These are phyloP conservation scores for Nepenthes alata DNA, from an alignment of 179 eudicot species.

Conservation along the genomic window DNA sequence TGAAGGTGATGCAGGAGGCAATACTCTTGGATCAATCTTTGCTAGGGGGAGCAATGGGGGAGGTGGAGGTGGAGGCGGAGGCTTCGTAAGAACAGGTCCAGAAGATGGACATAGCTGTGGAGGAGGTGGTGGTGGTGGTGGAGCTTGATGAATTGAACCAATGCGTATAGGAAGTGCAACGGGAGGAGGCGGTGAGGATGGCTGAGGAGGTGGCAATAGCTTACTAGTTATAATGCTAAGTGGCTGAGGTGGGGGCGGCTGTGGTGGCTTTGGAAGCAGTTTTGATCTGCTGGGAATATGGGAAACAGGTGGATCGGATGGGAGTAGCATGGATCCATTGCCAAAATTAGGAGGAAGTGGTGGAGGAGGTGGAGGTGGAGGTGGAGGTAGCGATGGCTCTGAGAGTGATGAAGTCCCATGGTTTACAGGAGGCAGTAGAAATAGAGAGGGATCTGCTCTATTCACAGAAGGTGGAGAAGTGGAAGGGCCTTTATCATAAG, in stretches of 20 bases:
- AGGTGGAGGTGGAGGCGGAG: neutral
- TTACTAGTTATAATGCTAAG: neutral
- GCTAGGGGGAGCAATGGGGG: neutral
- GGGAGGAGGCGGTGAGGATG: slow-evolving; percentile 14
- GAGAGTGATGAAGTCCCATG: slow-evolving; percentile 3
- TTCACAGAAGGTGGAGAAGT: too few species aligned
- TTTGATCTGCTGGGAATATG: neutral
- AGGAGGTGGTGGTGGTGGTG: slow-evolving; percentile 21
- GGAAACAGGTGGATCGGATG: too few species aligned
- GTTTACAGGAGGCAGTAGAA: slow-evolving; percentile 23
- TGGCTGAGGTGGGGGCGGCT: slow-evolving; percentile 17
- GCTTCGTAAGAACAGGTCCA: neutral
- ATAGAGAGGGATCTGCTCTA: slow-evolving; percentile 8
- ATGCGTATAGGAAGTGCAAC: neutral
- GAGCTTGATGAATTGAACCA: slow-evolving; percentile 6
- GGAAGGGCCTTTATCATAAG: too few species aligned
- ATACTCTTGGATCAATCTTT: neutral
- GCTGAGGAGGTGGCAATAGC: slow-evolving; percentile 24
- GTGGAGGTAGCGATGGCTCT: slow-evolving; percentile 8
- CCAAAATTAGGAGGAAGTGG: slow-evolving; percentile 10
- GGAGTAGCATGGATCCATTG: neutral
- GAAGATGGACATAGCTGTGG: slow-evolving; percentile 2
- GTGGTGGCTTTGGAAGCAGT: slow-evolving; percentile 19
- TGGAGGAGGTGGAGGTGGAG: slow-evolving; percentile 21
- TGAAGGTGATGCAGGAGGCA: neutral